Percentiles rank a stretch among this genome's conserved stretches.
These are phyloP conservation scores for Tricholoma terreum DNA, from an alignment of 768 basidiomycete genomes.

Conservation along the genomic window DNA sequence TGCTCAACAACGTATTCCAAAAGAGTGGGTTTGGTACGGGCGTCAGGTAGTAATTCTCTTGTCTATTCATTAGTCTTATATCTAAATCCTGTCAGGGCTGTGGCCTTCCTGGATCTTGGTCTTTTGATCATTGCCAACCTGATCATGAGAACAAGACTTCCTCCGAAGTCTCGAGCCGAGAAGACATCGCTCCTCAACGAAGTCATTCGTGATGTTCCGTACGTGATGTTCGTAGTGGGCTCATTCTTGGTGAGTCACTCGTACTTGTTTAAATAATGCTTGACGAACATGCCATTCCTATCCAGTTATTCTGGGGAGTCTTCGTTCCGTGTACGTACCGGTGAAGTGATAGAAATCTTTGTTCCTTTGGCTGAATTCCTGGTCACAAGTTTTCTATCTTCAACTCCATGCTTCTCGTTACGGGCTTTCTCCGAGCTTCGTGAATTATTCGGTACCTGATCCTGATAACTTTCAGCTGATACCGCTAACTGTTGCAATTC, in stretches of 20 bases:
- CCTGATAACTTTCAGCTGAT: constrained; percentile 13
- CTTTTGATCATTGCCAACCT: constrained; percentile 42
- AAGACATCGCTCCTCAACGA: constrained; percentile 26
- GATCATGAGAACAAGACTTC: constrained; percentile 41
- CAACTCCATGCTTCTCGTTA: constrained; percentile 45
- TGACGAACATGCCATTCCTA: background rate
- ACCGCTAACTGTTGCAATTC: background rate
- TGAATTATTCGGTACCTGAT: constrained; percentile 40
- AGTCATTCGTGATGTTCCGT: constrained; percentile 41
- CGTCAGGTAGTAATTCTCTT: constrained; percentile 32
- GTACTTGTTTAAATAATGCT: background rate
- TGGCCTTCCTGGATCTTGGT: constrained; percentile 43
- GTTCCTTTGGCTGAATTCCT: background rate
- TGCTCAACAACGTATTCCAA: constrained; percentile 46
- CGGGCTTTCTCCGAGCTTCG: constrained; percentile 34
- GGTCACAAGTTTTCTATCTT: constrained; percentile 45
- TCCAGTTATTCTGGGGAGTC: constrained; percentile 44
- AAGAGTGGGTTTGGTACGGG: constrained; percentile 40
- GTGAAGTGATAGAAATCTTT: background rate
- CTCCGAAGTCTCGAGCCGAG: constrained; percentile 20
- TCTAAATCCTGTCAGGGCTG: constrained; percentile 31
- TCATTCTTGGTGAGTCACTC: constrained; percentile 31
- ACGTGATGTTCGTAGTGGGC: constrained; percentile 40
- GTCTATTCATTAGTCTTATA: constrained; percentile 20
- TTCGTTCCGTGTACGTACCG: constrained; percentile 46